A percentile compares a stretch with the other conserved stretches of the same genome.
phyloP scores from a whole-genome alignment of 2,329 filamentous ascomycete species.

The Allantophomopsis lycopodina region DNA sequence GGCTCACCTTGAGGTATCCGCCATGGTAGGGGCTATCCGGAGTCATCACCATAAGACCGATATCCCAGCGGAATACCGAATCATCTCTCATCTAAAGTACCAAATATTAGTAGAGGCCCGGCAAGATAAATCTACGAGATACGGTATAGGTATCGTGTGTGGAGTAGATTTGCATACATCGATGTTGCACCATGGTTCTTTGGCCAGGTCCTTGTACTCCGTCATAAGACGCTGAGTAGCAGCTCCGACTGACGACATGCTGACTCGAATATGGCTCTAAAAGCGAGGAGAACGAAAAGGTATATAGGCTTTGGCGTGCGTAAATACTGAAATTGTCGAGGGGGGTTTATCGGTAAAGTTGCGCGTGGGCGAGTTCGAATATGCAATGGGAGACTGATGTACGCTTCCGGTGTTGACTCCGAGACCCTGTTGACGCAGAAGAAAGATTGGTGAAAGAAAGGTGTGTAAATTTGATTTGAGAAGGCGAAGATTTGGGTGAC shows the following conservation, averaged over 20 bases:
- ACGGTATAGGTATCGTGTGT: not conserved
- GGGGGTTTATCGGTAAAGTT: no score
- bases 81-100: constrained; percentile 46
- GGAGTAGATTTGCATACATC: constrained; percentile 40
- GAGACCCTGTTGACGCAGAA: no score
- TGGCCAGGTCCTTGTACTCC: constrained; percentile 67
- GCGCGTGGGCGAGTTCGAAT: no score
- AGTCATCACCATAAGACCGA: constrained; percentile 87
- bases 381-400: no score
- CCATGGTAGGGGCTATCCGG: constrained; percentile 84
- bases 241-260: constrained; percentile 19
- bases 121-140: no score
- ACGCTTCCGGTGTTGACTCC: no score
- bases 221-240: constrained; percentile 79
- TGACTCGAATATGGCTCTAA: not conserved
- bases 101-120: constrained; percentile 5
- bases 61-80: constrained; percentile 72
- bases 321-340: no score
- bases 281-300: no score
- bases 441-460: no score
- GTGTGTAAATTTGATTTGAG: no score
- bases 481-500: no score
- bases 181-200: constrained; percentile 90
- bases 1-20: constrained; percentile 65
- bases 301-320: no score